These are phyloP conservation scores for Eucalyptus fibrosa DNA, from an alignment of 345 rosid genomes.

Conservation along the genomic window DNA sequence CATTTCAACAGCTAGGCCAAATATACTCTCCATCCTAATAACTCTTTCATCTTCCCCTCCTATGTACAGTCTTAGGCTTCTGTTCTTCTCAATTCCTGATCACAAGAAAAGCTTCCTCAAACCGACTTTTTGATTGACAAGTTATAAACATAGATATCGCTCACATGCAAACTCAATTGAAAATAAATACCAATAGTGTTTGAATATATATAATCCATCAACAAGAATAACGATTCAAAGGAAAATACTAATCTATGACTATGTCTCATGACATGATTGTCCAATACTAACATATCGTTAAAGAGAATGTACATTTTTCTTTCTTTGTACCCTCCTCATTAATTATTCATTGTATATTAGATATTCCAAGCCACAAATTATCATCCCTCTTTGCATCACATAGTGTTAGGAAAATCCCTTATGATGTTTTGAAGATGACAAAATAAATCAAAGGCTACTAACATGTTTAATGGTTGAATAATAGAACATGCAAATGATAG, in stretches of 20 bases:
- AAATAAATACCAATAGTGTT: background rate
- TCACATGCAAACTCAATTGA: background rate
- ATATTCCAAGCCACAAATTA: background rate
- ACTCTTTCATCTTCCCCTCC: background rate
- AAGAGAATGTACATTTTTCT: background rate
- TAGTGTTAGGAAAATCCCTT: no score
- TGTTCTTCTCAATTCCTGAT: background rate
- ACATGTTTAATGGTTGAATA: no score
- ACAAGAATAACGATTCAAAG: background rate
- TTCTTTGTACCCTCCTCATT: background rate
- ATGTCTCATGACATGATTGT: background rate
- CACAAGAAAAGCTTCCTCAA: background rate
- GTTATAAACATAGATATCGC: background rate
- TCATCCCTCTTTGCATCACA: background rate
- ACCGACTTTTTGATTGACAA: background rate
- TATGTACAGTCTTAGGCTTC: background rate
- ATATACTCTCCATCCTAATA: background rate
- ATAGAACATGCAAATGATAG: rapidly evolving
- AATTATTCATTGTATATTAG: background rate
- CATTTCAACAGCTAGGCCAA: background rate
- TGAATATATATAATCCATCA: background rate
- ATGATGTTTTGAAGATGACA: no score
- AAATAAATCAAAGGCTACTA: no score
- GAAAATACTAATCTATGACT: background rate
- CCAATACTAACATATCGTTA: background rate